Evolutionary conservation across 2,329 filamentous ascomycete species (phyloP).

Genomic region (Madurella mycetomatis): DNA sequence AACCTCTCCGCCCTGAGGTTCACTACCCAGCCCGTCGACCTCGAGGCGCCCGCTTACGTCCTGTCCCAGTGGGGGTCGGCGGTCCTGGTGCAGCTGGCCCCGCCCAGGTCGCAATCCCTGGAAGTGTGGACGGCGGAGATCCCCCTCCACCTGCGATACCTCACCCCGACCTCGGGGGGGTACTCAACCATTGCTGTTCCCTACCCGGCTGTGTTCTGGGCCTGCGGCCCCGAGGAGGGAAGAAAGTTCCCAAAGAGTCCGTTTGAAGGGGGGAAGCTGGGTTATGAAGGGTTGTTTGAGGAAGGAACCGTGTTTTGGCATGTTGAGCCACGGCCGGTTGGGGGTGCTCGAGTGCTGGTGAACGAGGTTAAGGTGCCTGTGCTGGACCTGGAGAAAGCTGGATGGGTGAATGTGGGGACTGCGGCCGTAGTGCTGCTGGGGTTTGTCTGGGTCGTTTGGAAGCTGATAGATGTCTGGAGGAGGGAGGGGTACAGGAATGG

Average conservation of each 20-base stretch:
- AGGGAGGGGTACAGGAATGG: slow-evolving; percentile 30
- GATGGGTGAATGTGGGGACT: slow-evolving; percentile 53
- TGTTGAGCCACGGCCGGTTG: slow-evolving; percentile 47
- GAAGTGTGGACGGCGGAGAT: slow-evolving; percentile 61
- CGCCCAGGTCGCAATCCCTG: slow-evolving; percentile 34
- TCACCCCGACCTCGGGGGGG: slow-evolving; percentile 57
- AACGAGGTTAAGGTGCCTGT: slow-evolving; percentile 62
- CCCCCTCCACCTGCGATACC: slow-evolving; percentile 81
- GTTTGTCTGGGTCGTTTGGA: slow-evolving; percentile 66
- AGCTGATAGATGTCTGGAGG: slow-evolving; percentile 41
- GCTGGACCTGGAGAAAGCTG: slow-evolving; percentile 48
- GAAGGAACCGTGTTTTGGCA: slow-evolving; percentile 81
- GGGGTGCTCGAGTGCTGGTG: slow-evolving; percentile 38
- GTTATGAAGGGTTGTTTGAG: slow-evolving; percentile 78
- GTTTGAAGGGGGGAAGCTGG: slow-evolving; percentile 80
- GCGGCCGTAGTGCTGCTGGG: slow-evolving; percentile 56
- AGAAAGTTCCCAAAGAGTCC: slow-evolving; percentile 71
- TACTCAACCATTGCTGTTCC: slow-evolving; percentile 58
- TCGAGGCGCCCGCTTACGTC: slow-evolving; percentile 85
- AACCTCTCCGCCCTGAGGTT: slow-evolving; percentile 66
- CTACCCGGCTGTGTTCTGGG: slow-evolving; percentile 87
- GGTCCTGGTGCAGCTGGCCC: slow-evolving; percentile 68
- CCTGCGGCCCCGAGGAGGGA: slow-evolving; percentile 64
- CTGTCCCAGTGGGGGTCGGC: slow-evolving; percentile 73
- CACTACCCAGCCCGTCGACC: slow-evolving; percentile 72